A percentile compares a stretch with the other conserved stretches of the same genome.
Conservation (phyloP, 768 basidiomycete genomes). For the Mycena pura region DNA sequence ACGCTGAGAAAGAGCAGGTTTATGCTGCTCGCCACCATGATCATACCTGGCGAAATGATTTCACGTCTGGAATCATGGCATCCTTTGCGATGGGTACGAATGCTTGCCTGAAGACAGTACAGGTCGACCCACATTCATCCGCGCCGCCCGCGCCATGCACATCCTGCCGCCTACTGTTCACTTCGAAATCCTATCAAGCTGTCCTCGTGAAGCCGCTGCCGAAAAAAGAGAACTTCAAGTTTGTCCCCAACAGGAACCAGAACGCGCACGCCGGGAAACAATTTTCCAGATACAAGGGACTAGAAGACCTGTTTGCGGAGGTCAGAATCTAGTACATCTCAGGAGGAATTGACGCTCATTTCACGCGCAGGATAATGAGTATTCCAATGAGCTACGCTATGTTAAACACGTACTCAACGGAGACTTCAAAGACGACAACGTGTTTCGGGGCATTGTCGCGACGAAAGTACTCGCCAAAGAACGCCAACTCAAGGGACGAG, state of each 20-base stretch:
- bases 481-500: constrained; percentile 26
- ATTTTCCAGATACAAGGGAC: neutral
- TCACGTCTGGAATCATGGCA: neutral
- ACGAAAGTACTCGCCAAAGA: constrained; percentile 23
- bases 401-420: constrained; percentile 25
- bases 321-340: neutral
- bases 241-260: neutral
- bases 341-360: neutral
- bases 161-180: neutral
- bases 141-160: neutral
- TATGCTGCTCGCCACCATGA: neutral
- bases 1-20: neutral
- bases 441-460: constrained; percentile 31
- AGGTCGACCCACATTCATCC: neutral
- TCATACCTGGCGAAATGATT: neutral
- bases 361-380: neutral
- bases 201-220: neutral
- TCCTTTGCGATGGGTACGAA: neutral
- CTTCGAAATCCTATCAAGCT: neutral
- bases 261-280: neutral
- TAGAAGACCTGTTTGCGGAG: constrained; percentile 1
- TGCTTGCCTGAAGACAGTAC: neutral
- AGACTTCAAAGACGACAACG: constrained; percentile 23
- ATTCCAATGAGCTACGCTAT: constrained; percentile 15
- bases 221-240: neutral